Percentiles rank a stretch among this genome's conserved stretches.
Conservation (phyloP, 2,329 filamentous ascomycete species). For the Verticillium albo-atrum region DNA sequence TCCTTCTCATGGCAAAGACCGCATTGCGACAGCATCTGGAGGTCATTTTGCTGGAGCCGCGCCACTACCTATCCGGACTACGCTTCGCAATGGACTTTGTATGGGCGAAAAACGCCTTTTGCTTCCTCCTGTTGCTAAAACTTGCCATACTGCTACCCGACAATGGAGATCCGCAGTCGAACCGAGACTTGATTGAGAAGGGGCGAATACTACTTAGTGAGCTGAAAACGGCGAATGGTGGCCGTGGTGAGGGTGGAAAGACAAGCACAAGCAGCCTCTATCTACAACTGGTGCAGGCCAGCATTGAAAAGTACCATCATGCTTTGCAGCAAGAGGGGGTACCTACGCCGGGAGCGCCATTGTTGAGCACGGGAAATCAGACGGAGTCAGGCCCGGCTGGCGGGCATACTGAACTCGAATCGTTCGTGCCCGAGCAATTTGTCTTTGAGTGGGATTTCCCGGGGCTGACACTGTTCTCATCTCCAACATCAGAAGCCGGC, state of each 20-base stretch:
- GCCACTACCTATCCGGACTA: constrained; percentile 44
- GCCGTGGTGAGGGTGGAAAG: constrained; percentile 13
- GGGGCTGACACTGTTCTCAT: constrained; percentile 38
- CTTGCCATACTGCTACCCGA: constrained; percentile 44
- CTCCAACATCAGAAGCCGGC: constrained; percentile 15
- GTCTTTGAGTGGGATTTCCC: constrained; percentile 56
- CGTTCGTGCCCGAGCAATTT: constrained; percentile 50
- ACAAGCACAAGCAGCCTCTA: constrained; percentile 28
- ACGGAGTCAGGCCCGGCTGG: background rate
- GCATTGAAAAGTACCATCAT: constrained; percentile 16
- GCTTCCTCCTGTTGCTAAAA: constrained; percentile 49
- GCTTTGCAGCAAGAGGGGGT: constrained; percentile 3
- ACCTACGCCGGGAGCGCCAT: background rate
- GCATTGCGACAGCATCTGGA: constrained; percentile 46
- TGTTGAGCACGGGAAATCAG: background rate
- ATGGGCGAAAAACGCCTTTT: constrained; percentile 55
- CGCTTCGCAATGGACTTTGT: constrained; percentile 54
- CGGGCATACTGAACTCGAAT: constrained; percentile 41
- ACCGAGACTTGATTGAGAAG: constrained; percentile 11
- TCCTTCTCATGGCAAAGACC: constrained; percentile 44
- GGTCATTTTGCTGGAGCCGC: constrained; percentile 38
- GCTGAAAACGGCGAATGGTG: constrained; percentile 17
- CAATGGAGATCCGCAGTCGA: constrained; percentile 9
- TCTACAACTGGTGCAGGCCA: constrained; percentile 17
- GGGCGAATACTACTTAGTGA: constrained; percentile 16